phyloP scores from a whole-genome alignment of 2,329 filamentous ascomycete genomes.

The Whalleya microplaca region DNA sequence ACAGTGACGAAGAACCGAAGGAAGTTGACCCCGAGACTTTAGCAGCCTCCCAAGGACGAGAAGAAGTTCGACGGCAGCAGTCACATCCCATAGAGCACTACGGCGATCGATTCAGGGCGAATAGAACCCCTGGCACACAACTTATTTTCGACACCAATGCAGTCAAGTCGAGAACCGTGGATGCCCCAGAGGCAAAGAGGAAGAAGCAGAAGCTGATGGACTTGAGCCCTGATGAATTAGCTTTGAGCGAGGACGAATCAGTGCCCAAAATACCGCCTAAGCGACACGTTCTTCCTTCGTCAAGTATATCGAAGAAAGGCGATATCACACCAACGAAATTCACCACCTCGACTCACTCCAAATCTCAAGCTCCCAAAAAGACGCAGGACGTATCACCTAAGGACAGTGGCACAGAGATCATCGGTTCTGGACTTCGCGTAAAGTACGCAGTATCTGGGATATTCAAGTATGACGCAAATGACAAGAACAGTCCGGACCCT shows the following conservation, averaged over 20 bases:
- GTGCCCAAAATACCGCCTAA: conserved; percentile 13
- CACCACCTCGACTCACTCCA: not conserved
- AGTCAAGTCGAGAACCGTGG: conserved; percentile 17
- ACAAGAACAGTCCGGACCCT: conserved; percentile 5
- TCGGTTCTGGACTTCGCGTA: conserved; percentile 24
- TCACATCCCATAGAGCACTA: not conserved
- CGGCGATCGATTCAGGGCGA: not conserved
- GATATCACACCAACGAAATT: conserved; percentile 30
- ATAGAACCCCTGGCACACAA: too few relatives aligned
- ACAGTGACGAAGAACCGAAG: conserved; percentile 19
- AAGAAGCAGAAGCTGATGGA: conserved; percentile 5
- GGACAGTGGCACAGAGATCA: conserved; percentile 11
- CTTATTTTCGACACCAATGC: not conserved
- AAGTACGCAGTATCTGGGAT: conserved; percentile 28
- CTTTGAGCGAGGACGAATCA: conserved; percentile 19
- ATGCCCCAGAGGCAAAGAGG: conserved; percentile 3
- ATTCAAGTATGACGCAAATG: conserved; percentile 24
- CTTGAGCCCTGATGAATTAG: conserved; percentile 31
- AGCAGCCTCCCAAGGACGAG: not conserved
- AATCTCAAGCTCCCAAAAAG: not conserved
- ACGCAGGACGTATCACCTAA: not conserved
- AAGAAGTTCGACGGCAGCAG: not conserved
- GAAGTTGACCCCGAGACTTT: conserved; percentile 2
- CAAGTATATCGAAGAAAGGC: conserved; percentile 30
- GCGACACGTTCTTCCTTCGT: conserved; percentile 13